Percentiles rank a stretch among this genome's conserved stretches.
Evolutionary conservation across 176 grass and related monocot genomes (phyloP).

Genomic region (Carex kokanica): DNA sequence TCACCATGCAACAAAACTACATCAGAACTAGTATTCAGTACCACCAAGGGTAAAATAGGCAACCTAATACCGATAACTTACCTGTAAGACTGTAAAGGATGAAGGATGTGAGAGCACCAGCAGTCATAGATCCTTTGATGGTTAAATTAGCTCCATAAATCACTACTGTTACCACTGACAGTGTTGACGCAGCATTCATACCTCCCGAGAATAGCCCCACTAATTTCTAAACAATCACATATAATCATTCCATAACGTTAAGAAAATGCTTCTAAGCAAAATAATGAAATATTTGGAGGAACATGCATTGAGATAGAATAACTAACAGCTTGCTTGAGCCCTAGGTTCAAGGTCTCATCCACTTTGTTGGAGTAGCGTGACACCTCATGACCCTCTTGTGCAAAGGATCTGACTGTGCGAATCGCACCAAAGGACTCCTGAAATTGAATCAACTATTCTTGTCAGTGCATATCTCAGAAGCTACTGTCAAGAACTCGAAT

Average conservation of each 20-base stretch:
- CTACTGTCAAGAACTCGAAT: neutral
- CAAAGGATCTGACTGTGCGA: constrained; percentile 92
- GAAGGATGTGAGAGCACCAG: constrained; percentile 95
- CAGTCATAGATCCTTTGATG: constrained; percentile 91
- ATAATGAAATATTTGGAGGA: neutral
- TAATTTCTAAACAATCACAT: constrained; percentile 53
- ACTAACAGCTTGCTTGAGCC: constrained; percentile 96
- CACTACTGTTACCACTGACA: constrained; percentile 79
- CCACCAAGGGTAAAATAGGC: neutral
- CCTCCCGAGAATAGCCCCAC: constrained; percentile 95
- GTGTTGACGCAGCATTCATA: constrained; percentile 81
- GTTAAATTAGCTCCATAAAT: constrained; percentile 97
- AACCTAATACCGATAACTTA: constrained; percentile 28
- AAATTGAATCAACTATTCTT: constrained; percentile 25
- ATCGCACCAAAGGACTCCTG: constrained; percentile 98
- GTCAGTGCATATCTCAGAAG: constrained; percentile 1
- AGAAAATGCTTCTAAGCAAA: neutral
- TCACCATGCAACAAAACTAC: constrained; percentile 5
- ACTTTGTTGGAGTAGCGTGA: constrained; percentile 81
- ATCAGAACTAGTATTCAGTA: neutral
- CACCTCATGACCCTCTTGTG: constrained; percentile 75
- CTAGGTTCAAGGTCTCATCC: constrained; percentile 82
- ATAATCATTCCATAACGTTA: constrained; percentile 15
- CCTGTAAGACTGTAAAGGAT: constrained; percentile 96
- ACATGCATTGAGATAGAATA: neutral